Conservation (phyloP, 1,284 basidiomycete species). For the Phylloboletellus chloephorus region DNA sequence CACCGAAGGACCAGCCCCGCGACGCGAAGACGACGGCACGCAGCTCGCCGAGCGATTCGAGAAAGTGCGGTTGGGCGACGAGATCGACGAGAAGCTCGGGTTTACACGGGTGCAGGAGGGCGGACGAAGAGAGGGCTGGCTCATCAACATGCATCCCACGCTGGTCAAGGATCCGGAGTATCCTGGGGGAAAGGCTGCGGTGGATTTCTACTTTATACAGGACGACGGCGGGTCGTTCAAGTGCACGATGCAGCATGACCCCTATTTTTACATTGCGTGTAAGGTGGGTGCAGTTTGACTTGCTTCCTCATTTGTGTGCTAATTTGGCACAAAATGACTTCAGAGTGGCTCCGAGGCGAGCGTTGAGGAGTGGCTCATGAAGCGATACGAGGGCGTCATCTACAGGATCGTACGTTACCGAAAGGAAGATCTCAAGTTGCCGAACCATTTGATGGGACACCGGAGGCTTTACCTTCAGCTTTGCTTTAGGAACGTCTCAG, state of each 20-base stretch:
- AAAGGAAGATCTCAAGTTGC: conserved; percentile 93
- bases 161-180: conserved; percentile 80
- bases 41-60: conserved; percentile 81
- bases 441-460: conserved; percentile 95
- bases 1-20: conserved; percentile 46
- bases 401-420: conserved; percentile 72
- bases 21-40: conserved; percentile 83
- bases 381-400: conserved; percentile 88
- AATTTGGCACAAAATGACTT: conserved; percentile 9
- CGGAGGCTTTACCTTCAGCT: conserved; percentile 85
- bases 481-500: conserved; percentile 88
- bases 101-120: conserved; percentile 80
- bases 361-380: conserved; percentile 95
- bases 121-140: conserved; percentile 76
- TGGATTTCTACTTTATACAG: conserved; percentile 97
- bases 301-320: conserved; percentile 1
- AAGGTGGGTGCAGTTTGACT: conserved; percentile 50
- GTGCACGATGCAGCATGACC: conserved; percentile 87
- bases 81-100: conserved; percentile 91
- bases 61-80: conserved; percentile 68
- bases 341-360: conserved; percentile 83
- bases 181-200: conserved; percentile 79
- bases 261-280: conserved; percentile 92
- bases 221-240: conserved; percentile 98
- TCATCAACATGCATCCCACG: conserved; percentile 99